Conservation (phyloP, 805 yeast species). For the Lachancea cidri region DNA sequence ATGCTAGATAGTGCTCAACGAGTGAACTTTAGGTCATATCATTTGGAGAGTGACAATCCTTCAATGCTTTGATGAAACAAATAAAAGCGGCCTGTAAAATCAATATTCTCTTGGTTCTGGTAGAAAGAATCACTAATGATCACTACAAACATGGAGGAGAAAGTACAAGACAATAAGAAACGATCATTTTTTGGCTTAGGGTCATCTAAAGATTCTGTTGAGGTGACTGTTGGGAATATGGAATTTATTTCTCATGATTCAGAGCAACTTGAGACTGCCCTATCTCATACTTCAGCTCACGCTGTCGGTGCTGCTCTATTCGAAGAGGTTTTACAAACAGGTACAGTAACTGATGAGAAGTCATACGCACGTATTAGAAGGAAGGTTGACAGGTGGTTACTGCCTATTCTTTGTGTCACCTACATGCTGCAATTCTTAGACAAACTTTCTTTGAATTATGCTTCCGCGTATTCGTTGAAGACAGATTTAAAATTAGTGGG, state of each 20-base stretch:
- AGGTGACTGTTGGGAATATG: background rate
- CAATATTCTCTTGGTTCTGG: too few relatives aligned
- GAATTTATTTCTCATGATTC: background rate
- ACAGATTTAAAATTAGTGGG: slow-evolving; percentile 38
- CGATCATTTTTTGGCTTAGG: background rate
- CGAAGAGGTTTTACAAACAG: slow-evolving; percentile 13
- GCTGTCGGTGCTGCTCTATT: slow-evolving; percentile 17
- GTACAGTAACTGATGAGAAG: slow-evolving; percentile 10
- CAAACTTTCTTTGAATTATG: slow-evolving; percentile 16
- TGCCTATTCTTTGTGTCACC: slow-evolving; percentile 18
- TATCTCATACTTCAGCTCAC: slow-evolving; percentile 3
- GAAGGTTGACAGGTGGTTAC: slow-evolving; percentile 19
- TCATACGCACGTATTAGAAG: slow-evolving; percentile 19
- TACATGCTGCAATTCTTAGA: slow-evolving; percentile 20
- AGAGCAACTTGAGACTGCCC: background rate
- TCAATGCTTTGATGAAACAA: too few relatives aligned
- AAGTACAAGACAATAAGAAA: background rate
- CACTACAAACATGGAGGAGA: background rate
- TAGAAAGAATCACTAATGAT: too few relatives aligned
- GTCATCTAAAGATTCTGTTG: background rate
- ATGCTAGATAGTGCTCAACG: too few relatives aligned
- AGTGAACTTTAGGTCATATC: too few relatives aligned
- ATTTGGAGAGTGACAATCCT: too few relatives aligned
- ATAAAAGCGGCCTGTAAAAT: too few relatives aligned
- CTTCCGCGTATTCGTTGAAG: slow-evolving; percentile 21